Evolutionary conservation across 805 yeast species (phyloP).

Genomic region (Monosporozyma aquatica): DNA sequence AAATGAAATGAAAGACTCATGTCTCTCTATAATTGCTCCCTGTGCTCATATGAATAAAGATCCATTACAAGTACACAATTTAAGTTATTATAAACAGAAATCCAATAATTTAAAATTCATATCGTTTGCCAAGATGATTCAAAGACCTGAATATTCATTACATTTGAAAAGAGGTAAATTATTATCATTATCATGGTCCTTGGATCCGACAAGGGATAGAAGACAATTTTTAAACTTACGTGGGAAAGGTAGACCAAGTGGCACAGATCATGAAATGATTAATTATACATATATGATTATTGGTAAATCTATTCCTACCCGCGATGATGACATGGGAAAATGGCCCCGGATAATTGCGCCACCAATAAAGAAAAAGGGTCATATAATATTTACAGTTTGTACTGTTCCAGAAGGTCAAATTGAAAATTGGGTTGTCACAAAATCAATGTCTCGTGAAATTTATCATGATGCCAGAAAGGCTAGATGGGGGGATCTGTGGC

Average conservation of each 20-base stretch:
- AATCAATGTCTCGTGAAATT: slow-evolving; percentile 58
- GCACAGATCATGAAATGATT: slow-evolving; percentile 61
- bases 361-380: slow-evolving; percentile 74
- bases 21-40: slow-evolving; percentile 61
- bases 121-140: slow-evolving; percentile 58
- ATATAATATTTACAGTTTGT: slow-evolving; percentile 72
- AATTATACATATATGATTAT: slow-evolving; percentile 67
- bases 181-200: slow-evolving; percentile 66
- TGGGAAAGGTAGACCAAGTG: slow-evolving; percentile 75
- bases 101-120: slow-evolving; percentile 67
- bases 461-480: slow-evolving; percentile 90
- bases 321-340: slow-evolving; percentile 22
- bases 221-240: slow-evolving; percentile 25
- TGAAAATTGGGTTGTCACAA: slow-evolving; percentile 83
- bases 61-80: slow-evolving; percentile 74
- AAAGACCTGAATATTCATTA: slow-evolving; percentile 68
- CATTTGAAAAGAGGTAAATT: slow-evolving; percentile 79
- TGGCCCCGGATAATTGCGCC: slow-evolving; percentile 69
- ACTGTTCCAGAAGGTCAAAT: slow-evolving; percentile 60
- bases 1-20: slow-evolving; percentile 47
- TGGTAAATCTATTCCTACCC: slow-evolving; percentile 36
- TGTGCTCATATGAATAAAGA: slow-evolving; percentile 82
- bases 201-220: slow-evolving; percentile 48
- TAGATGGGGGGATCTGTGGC: slow-evolving; percentile 82
- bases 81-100: slow-evolving; percentile 49